Percentiles rank a stretch among this genome's conserved stretches.
Evolutionary conservation across 1,139 yeast genomes (phyloP).

Genomic region (Protomyces lactucae-debilis): DNA sequence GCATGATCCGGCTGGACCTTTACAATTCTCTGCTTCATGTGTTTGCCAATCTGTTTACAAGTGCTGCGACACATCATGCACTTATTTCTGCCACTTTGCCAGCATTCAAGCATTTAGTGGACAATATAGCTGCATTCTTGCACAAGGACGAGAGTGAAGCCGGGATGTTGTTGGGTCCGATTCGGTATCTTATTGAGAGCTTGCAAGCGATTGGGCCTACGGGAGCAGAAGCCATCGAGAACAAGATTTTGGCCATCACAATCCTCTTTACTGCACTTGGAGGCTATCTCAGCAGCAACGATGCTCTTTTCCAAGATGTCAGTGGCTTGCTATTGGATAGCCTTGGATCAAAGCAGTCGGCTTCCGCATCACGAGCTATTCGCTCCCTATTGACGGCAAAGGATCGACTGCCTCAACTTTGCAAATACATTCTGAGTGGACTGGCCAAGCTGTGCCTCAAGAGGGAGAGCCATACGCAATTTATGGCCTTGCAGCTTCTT

Average conservation of each 20-base stretch:
- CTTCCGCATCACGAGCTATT: neutral
- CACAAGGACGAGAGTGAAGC: neutral
- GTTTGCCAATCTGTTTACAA: constrained; percentile 43
- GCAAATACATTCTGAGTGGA: neutral
- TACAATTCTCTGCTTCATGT: constrained; percentile 64
- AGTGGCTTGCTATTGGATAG: neutral
- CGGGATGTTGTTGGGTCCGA: constrained; percentile 17
- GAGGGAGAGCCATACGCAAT: neutral
- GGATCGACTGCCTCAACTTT: neutral
- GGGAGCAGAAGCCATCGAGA: neutral
- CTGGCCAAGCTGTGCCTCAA: neutral
- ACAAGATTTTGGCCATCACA: constrained; percentile 13
- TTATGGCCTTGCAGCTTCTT: neutral
- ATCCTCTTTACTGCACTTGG: constrained; percentile 13
- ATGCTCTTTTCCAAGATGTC: neutral
- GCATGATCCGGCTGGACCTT: constrained; percentile 61
- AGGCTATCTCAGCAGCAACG: neutral
- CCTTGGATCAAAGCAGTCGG: neutral
- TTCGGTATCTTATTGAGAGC: constrained; percentile 5
- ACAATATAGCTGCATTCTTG: constrained; percentile 6
- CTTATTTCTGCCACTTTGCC: constrained; percentile 22
- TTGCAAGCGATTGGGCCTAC: constrained; percentile 1
- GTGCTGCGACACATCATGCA: constrained; percentile 13
- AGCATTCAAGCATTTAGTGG: constrained; percentile 17
- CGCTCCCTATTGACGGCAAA: neutral